Evolutionary conservation across 2,329 filamentous ascomycete species (phyloP), one percentile per base, ranked within the genome.

Genomic region (Ilyonectria destructans): DNA sequence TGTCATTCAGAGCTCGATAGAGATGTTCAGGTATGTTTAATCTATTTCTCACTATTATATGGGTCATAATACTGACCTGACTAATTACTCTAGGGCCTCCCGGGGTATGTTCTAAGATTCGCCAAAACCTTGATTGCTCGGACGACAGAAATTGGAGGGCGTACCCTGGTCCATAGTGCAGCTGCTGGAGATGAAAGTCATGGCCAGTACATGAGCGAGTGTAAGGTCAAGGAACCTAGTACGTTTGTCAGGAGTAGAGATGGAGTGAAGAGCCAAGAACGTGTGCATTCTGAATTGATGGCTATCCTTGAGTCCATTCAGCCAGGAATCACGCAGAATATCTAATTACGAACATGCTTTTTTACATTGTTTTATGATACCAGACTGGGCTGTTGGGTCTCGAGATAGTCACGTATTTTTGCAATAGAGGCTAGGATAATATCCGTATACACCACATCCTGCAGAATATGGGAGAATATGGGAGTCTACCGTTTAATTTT

Each of bases 131-230:
- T 13, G 13, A 83, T n/a, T 59, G 85, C 81, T 1, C 79, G 85
- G 21, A 80, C 80, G 0, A 81, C 83, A 0, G 87, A 88, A 77
- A 79, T 81, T 3, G 86, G 87, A 1, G 82, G 80, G 65, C 79
- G 87, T 13, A 85, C 82, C 8, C 71, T 84, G 43, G 78, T 85
- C 5, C 75, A 77, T 33, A 82, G 77, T 1, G 81, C 78, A 0
- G 68, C 72, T 2, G 77, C 74, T 0, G 85, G 85, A 1, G 45
- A 69, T 6, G 82, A 85, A 66, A 79, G 78, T 1, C 82, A 87
- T 67, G 86, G 87, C 6, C 54, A 57, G 37, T 57, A 45, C 7
- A 71, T 82, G 64, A 88, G 86, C 67, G 79, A 87, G 75, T 75
- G 71, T 2, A 78, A 85, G 78, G 7, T 76, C 65, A 78, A 8